Evolutionary conservation across 2,329 filamentous ascomycete species (phyloP).

Genomic region (Pseudonectria buxi): DNA sequence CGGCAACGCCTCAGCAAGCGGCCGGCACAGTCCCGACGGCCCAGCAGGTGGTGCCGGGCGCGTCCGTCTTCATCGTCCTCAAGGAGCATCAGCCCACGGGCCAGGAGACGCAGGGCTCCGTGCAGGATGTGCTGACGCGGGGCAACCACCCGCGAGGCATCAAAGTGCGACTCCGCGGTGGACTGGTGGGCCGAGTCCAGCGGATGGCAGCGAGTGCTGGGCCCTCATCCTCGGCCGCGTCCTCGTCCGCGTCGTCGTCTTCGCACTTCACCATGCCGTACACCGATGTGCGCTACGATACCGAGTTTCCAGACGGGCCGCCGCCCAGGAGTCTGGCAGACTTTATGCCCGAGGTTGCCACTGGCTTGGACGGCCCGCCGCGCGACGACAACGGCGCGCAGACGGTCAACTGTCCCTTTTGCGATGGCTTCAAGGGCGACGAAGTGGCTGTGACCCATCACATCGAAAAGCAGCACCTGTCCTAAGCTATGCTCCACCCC

Average conservation of each 20-base stretch:
- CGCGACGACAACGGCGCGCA: slow-evolving; percentile 1
- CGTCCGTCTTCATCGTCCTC: slow-evolving; percentile 63
- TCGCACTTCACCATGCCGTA: slow-evolving; percentile 25
- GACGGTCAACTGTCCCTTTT: slow-evolving; percentile 54
- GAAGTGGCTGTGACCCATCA: slow-evolving; percentile 62
- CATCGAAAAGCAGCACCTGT: slow-evolving; percentile 39
- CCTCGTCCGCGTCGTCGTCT: no score
- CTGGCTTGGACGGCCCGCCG: slow-evolving; percentile 14
- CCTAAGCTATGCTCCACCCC: slow-evolving; percentile 7
- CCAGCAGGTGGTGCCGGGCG: slow-evolving; percentile 52
- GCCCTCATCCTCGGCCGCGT: slow-evolving; percentile 6
- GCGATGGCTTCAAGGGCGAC: slow-evolving; percentile 59
- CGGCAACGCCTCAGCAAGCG: slow-evolving; percentile 29
- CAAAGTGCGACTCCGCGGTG: slow-evolving; percentile 67
- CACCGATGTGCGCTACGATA: slow-evolving; percentile 29
- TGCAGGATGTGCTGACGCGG: slow-evolving; percentile 62
- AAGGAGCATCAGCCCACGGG: slow-evolving; percentile 73
- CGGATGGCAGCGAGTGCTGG: slow-evolving; percentile 35
- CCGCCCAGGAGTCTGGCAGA: slow-evolving; percentile 36
- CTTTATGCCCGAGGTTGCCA: slow-evolving; percentile 39
- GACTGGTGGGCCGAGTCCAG: slow-evolving; percentile 69
- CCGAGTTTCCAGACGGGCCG: slow-evolving; percentile 32
- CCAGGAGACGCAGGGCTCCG: slow-evolving; percentile 58
- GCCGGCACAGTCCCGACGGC: slow-evolving; percentile 38
- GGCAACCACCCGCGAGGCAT: slow-evolving; percentile 73